A percentile compares a stretch with the other conserved stretches of the same genome.
Evolutionary conservation across 2,329 filamentous ascomycete species (phyloP).

Genomic region (Tolypocladium guangdongense): DNA sequence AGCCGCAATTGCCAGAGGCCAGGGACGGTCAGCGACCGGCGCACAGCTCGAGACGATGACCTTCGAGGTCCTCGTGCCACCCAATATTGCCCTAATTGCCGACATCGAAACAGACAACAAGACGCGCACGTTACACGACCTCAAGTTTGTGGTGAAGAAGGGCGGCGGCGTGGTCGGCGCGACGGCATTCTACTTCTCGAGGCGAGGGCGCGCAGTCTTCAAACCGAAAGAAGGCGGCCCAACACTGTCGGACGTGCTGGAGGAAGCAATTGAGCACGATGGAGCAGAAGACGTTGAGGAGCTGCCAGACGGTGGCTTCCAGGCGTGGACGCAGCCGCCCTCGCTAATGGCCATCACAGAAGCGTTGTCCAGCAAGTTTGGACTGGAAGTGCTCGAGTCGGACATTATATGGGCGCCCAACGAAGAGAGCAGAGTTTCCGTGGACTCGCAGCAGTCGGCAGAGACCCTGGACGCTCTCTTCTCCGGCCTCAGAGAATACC

Average conservation of each 20-base stretch:
- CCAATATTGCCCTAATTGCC: constrained; percentile 67
- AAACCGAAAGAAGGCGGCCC: constrained; percentile 36
- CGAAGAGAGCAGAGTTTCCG: constrained; percentile 59
- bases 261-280: constrained; percentile 67
- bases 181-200: constrained; percentile 75
- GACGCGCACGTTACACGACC: constrained; percentile 58
- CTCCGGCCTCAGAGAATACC: constrained; percentile 50
- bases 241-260: constrained; percentile 64
- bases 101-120: constrained; percentile 82
- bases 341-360: constrained; percentile 21
- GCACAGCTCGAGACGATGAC: constrained; percentile 65
- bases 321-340: constrained; percentile 39
- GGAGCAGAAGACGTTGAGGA: constrained; percentile 65
- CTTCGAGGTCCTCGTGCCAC: constrained; percentile 71
- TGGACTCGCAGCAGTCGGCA: constrained; percentile 46
- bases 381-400: constrained; percentile 57
- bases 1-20: constrained; percentile 74
- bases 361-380: constrained; percentile 49
- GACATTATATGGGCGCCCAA: constrained; percentile 83
- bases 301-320: constrained; percentile 57
- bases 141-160: constrained; percentile 62
- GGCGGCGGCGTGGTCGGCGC: constrained; percentile 59
- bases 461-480: constrained; percentile 49
- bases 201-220: constrained; percentile 65
- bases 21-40: constrained; percentile 69